phyloP scores from a whole-genome alignment of 345 rosid genomes.

The Lenwebbia sp. region DNA sequence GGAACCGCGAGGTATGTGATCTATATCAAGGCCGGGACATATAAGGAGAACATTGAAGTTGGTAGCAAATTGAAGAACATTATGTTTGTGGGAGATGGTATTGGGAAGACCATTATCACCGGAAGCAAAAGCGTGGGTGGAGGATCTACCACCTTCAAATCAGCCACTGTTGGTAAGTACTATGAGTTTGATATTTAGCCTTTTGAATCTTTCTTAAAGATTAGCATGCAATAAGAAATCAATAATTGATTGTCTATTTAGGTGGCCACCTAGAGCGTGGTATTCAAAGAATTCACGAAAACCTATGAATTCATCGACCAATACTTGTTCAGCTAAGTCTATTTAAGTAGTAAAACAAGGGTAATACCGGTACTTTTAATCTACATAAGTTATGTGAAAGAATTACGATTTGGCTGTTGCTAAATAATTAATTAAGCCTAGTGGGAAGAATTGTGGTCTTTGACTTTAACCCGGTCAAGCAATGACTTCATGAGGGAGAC shows the following conservation, averaged over 20 bases:
- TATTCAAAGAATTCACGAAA: neutral
- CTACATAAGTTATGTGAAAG: neutral
- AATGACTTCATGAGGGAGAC: neutral
- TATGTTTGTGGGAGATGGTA: constrained; percentile 82
- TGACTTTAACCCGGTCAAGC: neutral
- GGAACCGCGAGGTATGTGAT: constrained; percentile 66
- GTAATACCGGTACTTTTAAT: neutral
- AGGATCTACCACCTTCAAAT: constrained; percentile 70
- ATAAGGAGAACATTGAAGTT: constrained; percentile 56
- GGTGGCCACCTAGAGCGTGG: neutral
- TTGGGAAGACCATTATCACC: constrained; percentile 58
- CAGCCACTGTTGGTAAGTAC: constrained; percentile 85
- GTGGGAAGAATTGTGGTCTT: neutral
- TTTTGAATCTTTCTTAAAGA: neutral
- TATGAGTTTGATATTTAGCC: neutral
- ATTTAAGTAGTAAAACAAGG: neutral
- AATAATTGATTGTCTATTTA: neutral
- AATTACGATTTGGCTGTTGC: neutral
- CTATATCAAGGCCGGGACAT: constrained; percentile 62
- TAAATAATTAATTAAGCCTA: neutral
- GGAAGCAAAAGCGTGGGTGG: constrained; percentile 86
- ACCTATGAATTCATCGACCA: neutral
- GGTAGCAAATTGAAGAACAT: constrained; percentile 33
- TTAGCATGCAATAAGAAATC: neutral
- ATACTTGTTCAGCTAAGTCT: neutral